Conservation (phyloP, 352 stramenopile species). For the Globisporangium emineosum region DNA sequence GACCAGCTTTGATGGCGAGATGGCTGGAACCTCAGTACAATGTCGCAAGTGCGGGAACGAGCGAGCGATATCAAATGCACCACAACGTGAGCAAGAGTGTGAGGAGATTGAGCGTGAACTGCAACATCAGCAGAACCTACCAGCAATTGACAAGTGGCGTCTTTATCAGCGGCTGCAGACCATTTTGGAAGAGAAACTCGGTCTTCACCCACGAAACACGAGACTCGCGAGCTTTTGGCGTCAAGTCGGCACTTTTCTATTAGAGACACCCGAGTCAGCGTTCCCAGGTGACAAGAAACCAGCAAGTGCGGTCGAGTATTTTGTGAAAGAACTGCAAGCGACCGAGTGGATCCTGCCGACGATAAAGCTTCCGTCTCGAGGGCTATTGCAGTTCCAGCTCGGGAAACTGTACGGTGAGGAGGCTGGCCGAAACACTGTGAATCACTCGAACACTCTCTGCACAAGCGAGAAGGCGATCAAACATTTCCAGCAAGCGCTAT, state of each 20-base stretch:
- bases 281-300: constrained; percentile 12
- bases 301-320: constrained; percentile 22
- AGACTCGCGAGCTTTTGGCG: constrained; percentile 28
- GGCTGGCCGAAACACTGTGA: too few species aligned
- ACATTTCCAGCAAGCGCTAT: constrained; percentile 34
- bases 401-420: constrained; percentile 30
- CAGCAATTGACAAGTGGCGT: constrained; percentile 22
- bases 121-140: not conserved
- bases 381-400: constrained; percentile 43
- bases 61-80: constrained; percentile 10
- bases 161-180: constrained; percentile 26
- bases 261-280: constrained; percentile 1
- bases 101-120: constrained; percentile 10
- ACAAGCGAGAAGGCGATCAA: constrained; percentile 21
- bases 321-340: constrained; percentile 27
- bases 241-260: constrained; percentile 41
- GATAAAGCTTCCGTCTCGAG: constrained; percentile 35
- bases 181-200: constrained; percentile 18
- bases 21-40: not conserved
- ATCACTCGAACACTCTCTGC: too few species aligned
- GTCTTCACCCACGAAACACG: constrained; percentile 31
- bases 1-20: not conserved
- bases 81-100: constrained; percentile 17
- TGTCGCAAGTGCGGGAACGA: constrained; percentile 27
- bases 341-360: constrained; percentile 42